Evolutionary conservation across 352 stramenopile species (phyloP).

Genomic region (Phytophthora colocasiae): DNA sequence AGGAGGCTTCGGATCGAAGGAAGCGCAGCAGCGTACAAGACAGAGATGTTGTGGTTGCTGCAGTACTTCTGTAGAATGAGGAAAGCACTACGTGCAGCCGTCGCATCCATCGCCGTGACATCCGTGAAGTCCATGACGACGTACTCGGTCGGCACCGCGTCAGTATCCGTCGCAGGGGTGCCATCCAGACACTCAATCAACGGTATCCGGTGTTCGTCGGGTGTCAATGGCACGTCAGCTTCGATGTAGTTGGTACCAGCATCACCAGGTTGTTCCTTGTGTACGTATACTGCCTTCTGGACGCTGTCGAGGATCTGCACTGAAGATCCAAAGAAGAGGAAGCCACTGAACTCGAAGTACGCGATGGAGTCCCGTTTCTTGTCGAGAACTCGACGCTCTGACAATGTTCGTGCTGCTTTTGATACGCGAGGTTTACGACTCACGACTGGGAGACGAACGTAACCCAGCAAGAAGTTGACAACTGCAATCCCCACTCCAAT

Average conservation of each 20-base stretch:
- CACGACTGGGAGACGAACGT: conserved; percentile 69
- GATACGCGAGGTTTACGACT: conserved; percentile 56
- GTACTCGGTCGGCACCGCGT: conserved; percentile 62
- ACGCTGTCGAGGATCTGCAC: conserved; percentile 80
- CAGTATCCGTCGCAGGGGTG: conserved; percentile 38
- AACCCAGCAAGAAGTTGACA: conserved; percentile 81
- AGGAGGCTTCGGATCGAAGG: conserved; percentile 63
- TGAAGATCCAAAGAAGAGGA: conserved; percentile 85
- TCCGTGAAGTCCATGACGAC: conserved; percentile 89
- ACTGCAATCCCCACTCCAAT: conserved; percentile 90
- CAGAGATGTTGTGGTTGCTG: conserved; percentile 61
- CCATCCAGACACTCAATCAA: conserved; percentile 75
- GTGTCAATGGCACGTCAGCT: conserved; percentile 47
- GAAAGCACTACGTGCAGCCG: conserved; percentile 74
- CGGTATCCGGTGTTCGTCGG: conserved; percentile 39
- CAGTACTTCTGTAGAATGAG: conserved; percentile 85
- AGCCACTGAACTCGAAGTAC: conserved; percentile 81
- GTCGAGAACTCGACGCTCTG: conserved; percentile 50
- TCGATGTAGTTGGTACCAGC: conserved; percentile 19
- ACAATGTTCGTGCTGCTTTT: conserved; percentile 55
- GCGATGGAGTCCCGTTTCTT: conserved; percentile 73
- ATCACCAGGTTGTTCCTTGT: conserved; percentile 37
- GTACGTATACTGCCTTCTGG: conserved; percentile 69
- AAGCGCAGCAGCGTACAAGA: conserved; percentile 70
- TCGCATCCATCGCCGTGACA: conserved; percentile 87